Conservation (phyloP, 306 rosid genomes). For the Pterocarpus macrocarpus region DNA sequence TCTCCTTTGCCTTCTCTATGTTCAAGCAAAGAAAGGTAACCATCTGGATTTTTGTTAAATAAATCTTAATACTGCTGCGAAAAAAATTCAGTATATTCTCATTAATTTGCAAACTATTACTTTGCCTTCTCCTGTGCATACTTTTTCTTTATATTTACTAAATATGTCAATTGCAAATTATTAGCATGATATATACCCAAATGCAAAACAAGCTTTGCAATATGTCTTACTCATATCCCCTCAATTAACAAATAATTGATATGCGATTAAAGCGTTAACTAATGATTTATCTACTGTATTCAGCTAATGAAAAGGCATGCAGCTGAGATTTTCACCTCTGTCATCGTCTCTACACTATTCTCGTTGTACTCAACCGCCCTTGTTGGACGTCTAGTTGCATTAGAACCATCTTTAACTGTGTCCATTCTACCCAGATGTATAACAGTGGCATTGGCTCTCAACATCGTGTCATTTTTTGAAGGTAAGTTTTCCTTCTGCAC, state of each 20-base stretch:
- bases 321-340: conserved; percentile 89
- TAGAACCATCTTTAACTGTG: conserved; percentile 75
- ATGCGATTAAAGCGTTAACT: conserved; percentile 2
- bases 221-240: conserved; percentile 4
- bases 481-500: conserved; percentile 52
- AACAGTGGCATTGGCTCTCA: conserved; percentile 85
- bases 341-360: conserved; percentile 72
- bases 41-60: conserved; percentile 7
- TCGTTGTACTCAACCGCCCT: conserved; percentile 88
- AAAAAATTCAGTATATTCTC: background rate
- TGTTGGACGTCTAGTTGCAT: conserved; percentile 76
- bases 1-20: conserved; percentile 93
- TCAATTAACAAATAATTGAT: conserved; percentile 14
- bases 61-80: conserved; percentile 1
- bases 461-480: conserved; percentile 82
- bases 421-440: conserved; percentile 88
- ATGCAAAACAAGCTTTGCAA: background rate
- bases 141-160: background rate
- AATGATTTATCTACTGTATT: conserved; percentile 37
- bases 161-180: background rate
- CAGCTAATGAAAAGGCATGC: conserved; percentile 93
- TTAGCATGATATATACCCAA: background rate
- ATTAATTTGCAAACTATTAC: background rate
- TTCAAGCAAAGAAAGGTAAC: conserved; percentile 85
- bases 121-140: background rate